phyloP scores from a whole-genome alignment of 768 basidiomycete species.

The Tephrocybe sp. region DNA sequence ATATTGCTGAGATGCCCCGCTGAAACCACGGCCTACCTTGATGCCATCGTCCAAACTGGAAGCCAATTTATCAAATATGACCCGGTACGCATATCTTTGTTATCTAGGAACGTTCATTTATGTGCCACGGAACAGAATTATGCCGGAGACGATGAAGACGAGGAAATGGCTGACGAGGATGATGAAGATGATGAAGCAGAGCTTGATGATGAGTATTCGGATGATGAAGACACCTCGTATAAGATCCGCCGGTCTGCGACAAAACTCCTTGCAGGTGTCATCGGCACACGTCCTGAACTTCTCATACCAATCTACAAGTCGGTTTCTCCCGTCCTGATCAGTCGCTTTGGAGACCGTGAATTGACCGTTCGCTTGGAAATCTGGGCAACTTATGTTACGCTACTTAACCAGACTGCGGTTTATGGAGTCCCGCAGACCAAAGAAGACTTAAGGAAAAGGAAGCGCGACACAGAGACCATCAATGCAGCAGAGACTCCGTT shows the following conservation, averaged over 20 bases:
- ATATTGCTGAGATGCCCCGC: conserved; percentile 80
- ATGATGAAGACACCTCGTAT: conserved; percentile 98
- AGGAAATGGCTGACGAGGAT: conserved; percentile 69
- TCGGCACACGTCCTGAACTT: conserved; percentile 88
- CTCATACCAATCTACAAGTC: conserved; percentile 75
- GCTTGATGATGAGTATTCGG: conserved; percentile 87
- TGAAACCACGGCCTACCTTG: conserved; percentile 74
- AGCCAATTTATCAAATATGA: conserved; percentile 87
- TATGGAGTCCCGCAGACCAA: conserved; percentile 62
- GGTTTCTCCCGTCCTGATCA: conserved; percentile 85
- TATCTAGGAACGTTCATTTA: background rate
- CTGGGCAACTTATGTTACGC: conserved; percentile 78
- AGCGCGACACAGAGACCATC: conserved; percentile 70
- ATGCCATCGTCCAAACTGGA: conserved; percentile 65
- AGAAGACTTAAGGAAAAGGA: conserved; percentile 63
- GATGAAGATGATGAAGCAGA: conserved; percentile 82
- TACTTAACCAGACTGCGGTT: conserved; percentile 81
- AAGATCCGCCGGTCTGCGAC: conserved; percentile 94
- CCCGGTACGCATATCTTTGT: conserved; percentile 50
- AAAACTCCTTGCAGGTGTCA: conserved; percentile 80
- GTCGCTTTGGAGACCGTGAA: conserved; percentile 92
- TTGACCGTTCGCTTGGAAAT: conserved; percentile 92
- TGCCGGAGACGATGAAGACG: conserved; percentile 48
- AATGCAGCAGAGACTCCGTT: conserved; percentile 78
- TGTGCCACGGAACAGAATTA: conserved; percentile 38